A percentile compares a stretch with the other conserved stretches of the same genome.
phyloP scores from a whole-genome alignment of 1,284 basidiomycete genomes.

The Entoloma clypeatum region DNA sequence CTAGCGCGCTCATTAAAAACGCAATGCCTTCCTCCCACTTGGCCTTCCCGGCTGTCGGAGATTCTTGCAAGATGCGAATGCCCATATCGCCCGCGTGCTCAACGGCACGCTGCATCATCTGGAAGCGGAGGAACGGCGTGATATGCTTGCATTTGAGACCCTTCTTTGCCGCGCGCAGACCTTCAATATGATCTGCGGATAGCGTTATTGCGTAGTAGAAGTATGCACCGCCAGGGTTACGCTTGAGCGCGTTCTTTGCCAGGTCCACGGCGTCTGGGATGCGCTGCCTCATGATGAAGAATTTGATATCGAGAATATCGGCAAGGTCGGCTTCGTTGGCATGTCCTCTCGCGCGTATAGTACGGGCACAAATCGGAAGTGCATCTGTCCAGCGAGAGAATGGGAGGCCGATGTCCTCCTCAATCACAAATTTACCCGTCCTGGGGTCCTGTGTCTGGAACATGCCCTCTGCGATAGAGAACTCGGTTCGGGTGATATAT shows the following conservation, averaged over 20 bases:
- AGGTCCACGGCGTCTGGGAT: slow-evolving; percentile 41
- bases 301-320: slow-evolving; percentile 61
- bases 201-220: slow-evolving; percentile 55
- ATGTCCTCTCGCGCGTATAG: slow-evolving; percentile 40
- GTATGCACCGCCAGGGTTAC: slow-evolving; percentile 53
- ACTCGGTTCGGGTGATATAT: slow-evolving; percentile 54
- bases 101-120: slow-evolving; percentile 54
- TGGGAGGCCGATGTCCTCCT: slow-evolving; percentile 48
- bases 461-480: slow-evolving; percentile 50
- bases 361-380: slow-evolving; percentile 51
- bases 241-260: slow-evolving; percentile 42
- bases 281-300: slow-evolving; percentile 41
- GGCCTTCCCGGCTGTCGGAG: slow-evolving; percentile 33
- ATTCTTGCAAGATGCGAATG: slow-evolving; percentile 42
- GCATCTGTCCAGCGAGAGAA: slow-evolving; percentile 56
- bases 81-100: slow-evolving; percentile 57
- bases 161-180: slow-evolving; percentile 46
- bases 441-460: slow-evolving; percentile 43
- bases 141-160: slow-evolving; percentile 49
- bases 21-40: slow-evolving; percentile 58
- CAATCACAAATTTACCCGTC: slow-evolving; percentile 37
- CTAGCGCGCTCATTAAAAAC: slow-evolving; percentile 50
- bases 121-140: slow-evolving; percentile 46
- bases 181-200: slow-evolving; percentile 32
- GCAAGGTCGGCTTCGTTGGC: slow-evolving; percentile 43